Base-by-base conservation (phyloP, 2,329 filamentous ascomycete species). In the Fusarium sp. region DNA sequence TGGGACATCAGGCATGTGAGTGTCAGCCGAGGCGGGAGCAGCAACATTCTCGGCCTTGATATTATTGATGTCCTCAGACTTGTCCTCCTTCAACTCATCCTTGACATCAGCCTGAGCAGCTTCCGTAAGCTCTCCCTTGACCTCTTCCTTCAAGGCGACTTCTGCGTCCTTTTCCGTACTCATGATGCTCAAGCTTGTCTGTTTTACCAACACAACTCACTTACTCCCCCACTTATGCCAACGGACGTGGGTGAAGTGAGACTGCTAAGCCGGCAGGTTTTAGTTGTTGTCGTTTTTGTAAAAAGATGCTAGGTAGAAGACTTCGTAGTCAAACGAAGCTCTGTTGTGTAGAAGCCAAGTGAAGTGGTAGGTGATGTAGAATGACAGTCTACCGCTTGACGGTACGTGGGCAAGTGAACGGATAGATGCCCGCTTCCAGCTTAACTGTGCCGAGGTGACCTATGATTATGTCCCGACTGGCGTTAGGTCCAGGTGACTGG, bases 141-240 rank as follows among this genome's bases (percentile, higher is more conserved):
- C 43, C 54, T 77, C 71, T 39, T 74, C 67, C 51, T 71, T 58
- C 55, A 75, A 71, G 52, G 62, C 57, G 39, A 57, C 67, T 42
- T 75, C 75, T 48, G 70, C 59, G 45, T 63, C 72, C 48, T 74
- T 76, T 49, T 70, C 62, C 39, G 63, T 60, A 62, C 66, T 58
- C 70, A 71, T 74, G 65, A 63, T 72, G 54, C 28, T 52, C 53
- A 34, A 45, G 41, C 31, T 51, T 43, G 62, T 52, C 23, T 39
- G 58, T 49, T 44, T 57, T 11, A 21, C 18, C 48, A 57, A 44
- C 39, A 53, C 61, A 58, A 62, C 57, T 58, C 51, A 62, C 34
- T 70, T 55, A 46, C 37, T 68, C 49, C 52, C 58, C 67, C 65
- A 58, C 62, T 52, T 65, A 39, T 65, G 63, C 46, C 55, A 54